Evolutionary conservation across 805 yeast genomes (phyloP).

Genomic region (Metschnikowia peoriensis): DNA sequence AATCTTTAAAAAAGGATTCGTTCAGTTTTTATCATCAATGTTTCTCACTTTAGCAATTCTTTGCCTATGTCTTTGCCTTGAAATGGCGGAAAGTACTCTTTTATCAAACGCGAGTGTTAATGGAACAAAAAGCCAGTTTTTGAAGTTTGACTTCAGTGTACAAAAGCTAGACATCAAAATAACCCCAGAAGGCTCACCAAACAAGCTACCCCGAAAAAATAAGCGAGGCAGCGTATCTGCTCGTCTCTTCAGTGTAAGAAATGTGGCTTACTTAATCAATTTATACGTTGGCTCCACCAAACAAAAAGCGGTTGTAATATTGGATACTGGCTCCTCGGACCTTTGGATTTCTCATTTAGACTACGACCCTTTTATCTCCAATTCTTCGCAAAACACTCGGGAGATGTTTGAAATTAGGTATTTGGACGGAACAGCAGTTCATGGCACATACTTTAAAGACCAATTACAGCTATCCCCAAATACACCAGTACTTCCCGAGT

Average conservation of each 20-base stretch:
- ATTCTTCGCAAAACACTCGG: background rate
- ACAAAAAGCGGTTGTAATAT: slow-evolving; percentile 26
- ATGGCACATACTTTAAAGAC: slow-evolving; percentile 11
- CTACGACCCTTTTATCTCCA: background rate
- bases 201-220: background rate
- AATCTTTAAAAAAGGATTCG: no score
- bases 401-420: slow-evolving; percentile 5
- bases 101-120: no score
- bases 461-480: slow-evolving; percentile 4
- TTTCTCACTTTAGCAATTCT: no score
- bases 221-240: background rate
- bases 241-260: background rate
- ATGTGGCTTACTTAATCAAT: slow-evolving; percentile 10
- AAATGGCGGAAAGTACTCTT: no score
- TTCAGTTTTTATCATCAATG: no score
- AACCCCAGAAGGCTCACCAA: background rate
- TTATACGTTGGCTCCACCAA: slow-evolving; percentile 12
- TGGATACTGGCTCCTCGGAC: slow-evolving; percentile 45
- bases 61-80: no score
- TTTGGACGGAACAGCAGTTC: slow-evolving; percentile 4
- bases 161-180: background rate
- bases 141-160: background rate
- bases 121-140: no score
- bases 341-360: slow-evolving; percentile 30
- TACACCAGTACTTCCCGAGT: slow-evolving; percentile 1